Percentiles rank a stretch among this genome's conserved stretches.
Evolutionary conservation across 2,329 filamentous ascomycete genomes (phyloP).

Genomic region (Catunica adiposa): DNA sequence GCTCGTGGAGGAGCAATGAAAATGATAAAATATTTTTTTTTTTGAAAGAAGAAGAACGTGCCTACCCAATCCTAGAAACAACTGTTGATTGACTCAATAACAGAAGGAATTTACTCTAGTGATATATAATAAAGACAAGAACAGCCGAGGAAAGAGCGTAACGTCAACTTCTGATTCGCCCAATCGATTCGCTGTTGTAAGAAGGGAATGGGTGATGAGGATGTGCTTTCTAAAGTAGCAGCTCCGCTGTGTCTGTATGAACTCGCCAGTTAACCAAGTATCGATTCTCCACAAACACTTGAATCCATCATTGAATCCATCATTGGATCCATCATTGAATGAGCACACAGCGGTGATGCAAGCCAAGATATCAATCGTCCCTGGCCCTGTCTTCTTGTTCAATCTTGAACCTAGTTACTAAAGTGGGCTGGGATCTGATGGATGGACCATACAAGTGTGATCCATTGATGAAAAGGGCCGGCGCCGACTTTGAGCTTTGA

Average conservation of each 20-base stretch:
- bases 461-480: neutral
- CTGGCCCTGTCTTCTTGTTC: neutral
- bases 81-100: no score
- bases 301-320: neutral
- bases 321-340: neutral
- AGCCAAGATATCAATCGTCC: neutral
- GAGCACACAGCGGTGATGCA: neutral
- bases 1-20: neutral
- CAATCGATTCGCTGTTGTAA: no score
- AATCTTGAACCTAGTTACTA: neutral
- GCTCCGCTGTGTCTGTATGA: neutral
- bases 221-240: no score
- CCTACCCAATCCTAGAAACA: no score
- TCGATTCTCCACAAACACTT: neutral
- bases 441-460: neutral
- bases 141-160: no score
- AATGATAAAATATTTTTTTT: neutral
- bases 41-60: no score
- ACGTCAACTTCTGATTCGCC: no score
- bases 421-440: neutral
- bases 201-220: no score
- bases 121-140: no score
- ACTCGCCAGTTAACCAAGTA: neutral
- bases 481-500: neutral
- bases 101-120: no score